Percentiles rank a stretch among this genome's conserved stretches.
phyloP scores from a whole-genome alignment of 129 eudicot genomes.

The Centella asiatica region DNA sequence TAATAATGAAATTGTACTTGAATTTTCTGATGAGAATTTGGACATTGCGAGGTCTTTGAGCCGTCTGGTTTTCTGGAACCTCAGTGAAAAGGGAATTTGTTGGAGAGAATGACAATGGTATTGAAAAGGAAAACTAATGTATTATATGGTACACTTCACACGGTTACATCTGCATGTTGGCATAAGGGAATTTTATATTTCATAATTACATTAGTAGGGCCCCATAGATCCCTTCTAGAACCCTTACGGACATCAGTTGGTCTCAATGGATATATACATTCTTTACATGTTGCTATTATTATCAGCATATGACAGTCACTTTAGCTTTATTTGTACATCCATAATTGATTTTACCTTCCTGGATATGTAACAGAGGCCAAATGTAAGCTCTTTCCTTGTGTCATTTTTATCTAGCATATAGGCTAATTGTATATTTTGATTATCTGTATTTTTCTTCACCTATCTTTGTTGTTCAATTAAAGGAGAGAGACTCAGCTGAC shows the following conservation, averaged over 20 bases:
- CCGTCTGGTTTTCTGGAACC: not conserved
- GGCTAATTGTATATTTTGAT: not conserved
- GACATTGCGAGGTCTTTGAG: not conserved
- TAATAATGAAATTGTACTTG: not conserved
- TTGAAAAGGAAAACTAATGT: not conserved
- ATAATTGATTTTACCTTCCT: not conserved
- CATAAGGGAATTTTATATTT: not conserved
- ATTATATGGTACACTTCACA: not conserved
- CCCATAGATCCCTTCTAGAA: not conserved
- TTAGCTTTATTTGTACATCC: not conserved
- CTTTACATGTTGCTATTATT: not conserved
- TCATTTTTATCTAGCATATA: not conserved
- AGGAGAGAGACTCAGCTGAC: constrained; percentile 46
- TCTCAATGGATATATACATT: not conserved
- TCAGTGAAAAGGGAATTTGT: not conserved
- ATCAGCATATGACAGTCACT: not conserved
- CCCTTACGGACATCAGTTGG: not conserved
- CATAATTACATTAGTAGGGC: not conserved
- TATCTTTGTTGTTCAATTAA: constrained; percentile 10
- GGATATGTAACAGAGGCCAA: not conserved
- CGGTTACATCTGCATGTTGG: not conserved
- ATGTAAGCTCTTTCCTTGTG: not conserved
- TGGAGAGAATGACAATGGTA: too few relatives aligned
- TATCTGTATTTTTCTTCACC: constrained; percentile 9
- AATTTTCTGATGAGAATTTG: too few relatives aligned